These are phyloP conservation scores for Paraglomus brasilianum DNA, from an alignment of 192 early-diverging fungal genomes.

Conservation along the genomic window DNA sequence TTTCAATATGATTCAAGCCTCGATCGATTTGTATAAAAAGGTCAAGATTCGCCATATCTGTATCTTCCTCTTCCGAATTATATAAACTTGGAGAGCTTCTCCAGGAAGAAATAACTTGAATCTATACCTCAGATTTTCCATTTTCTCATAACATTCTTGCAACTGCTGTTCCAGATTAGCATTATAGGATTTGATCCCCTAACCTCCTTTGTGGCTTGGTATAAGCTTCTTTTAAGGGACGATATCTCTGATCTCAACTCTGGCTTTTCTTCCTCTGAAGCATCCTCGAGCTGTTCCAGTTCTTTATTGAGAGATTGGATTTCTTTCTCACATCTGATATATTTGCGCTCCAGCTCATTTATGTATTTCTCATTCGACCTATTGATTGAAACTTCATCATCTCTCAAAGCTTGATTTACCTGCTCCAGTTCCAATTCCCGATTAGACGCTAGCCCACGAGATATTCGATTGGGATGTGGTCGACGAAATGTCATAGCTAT, in stretches of 20 bases:
- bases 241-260: constrained; percentile 20
- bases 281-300: constrained; percentile 1
- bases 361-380: constrained; percentile 3
- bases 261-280: constrained; percentile 4
- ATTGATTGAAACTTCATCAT: constrained; percentile 22
- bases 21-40: too few relatives aligned
- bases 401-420: constrained; percentile 20
- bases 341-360: constrained; percentile 17
- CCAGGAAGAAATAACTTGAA: constrained; percentile 8
- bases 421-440: constrained; percentile 8
- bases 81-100: constrained; percentile 21
- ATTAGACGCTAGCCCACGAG: neutral
- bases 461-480: constrained; percentile 20
- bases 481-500: constrained; percentile 17
- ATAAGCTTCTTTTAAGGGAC: neutral
- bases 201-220: constrained; percentile 2
- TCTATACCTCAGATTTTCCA: constrained; percentile 4
- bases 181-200: neutral
- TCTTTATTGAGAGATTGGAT: constrained; percentile 2
- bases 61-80: constrained; percentile 3
- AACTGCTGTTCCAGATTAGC: constrained; percentile 7
- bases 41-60: constrained; percentile 5
- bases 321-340: constrained; percentile 16
- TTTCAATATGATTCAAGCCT: neutral
- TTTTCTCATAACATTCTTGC: constrained; percentile 6